Evolutionary conservation across 2,329 filamentous ascomycete species (phyloP).

Genomic region (Trematosphaeria pertusa): DNA sequence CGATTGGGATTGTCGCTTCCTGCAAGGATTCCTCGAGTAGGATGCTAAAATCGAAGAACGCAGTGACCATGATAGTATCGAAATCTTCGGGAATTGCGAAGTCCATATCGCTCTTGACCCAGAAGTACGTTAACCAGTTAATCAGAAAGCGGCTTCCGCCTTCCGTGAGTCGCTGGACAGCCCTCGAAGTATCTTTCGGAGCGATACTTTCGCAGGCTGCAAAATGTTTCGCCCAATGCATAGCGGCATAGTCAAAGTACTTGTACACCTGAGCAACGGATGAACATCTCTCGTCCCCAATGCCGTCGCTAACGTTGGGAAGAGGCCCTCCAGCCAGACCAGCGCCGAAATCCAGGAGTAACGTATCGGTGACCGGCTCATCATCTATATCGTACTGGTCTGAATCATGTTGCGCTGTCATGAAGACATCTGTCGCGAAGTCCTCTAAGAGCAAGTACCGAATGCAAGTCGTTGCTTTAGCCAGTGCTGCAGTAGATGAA

Average conservation of each 20-base stretch:
- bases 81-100: slow-evolving; percentile 26
- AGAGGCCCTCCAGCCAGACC: slow-evolving; percentile 23
- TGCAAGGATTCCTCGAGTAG: slow-evolving; percentile 25
- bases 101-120: slow-evolving; percentile 28
- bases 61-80: slow-evolving; percentile 33
- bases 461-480: slow-evolving; percentile 21
- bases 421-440: slow-evolving; percentile 40
- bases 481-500: slow-evolving; percentile 16
- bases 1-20: slow-evolving; percentile 6
- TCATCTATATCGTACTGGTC: background rate
- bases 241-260: slow-evolving; percentile 48
- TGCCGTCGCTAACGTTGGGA: slow-evolving; percentile 30
- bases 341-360: slow-evolving; percentile 8
- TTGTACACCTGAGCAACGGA: slow-evolving; percentile 29
- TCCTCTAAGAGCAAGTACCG: slow-evolving; percentile 43
- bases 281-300: slow-evolving; percentile 29
- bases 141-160: slow-evolving; percentile 18
- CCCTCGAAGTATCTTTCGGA: slow-evolving; percentile 13
- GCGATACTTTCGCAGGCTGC: slow-evolving; percentile 23
- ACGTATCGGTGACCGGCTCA: background rate
- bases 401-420: background rate
- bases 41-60: slow-evolving; percentile 41
- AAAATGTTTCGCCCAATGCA: slow-evolving; percentile 49
- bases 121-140: slow-evolving; percentile 48
- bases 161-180: slow-evolving; percentile 16